Conservation (phyloP, 2,329 filamentous ascomycete species). For the Diaporthe sp. region DNA sequence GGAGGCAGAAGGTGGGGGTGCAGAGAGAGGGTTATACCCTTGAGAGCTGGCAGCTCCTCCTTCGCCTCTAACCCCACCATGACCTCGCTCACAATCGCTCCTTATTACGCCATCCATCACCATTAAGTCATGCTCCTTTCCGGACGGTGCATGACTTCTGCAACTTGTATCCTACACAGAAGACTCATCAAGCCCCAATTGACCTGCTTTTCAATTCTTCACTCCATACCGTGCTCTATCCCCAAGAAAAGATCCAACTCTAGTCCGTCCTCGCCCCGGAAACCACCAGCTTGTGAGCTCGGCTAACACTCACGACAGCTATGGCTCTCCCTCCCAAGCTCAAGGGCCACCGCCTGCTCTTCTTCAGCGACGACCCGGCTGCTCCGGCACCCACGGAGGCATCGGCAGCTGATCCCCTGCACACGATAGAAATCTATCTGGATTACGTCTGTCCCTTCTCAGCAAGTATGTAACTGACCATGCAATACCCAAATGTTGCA, state of each 20-base stretch:
- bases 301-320: slow-evolving; percentile 28
- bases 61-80: slow-evolving; percentile 13
- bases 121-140: slow-evolving; percentile 30
- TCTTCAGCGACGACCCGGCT: slow-evolving; percentile 54
- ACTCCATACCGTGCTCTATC: background rate
- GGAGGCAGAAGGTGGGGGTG: no score
- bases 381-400: slow-evolving; percentile 52
- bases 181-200: background rate
- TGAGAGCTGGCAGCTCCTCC: background rate
- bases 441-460: slow-evolving; percentile 90
- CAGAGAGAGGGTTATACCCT: background rate
- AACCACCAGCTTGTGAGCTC: background rate
- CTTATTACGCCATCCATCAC: slow-evolving; percentile 27
- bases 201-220: background rate
- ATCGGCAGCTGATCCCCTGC: slow-evolving; percentile 57
- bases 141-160: background rate
- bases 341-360: slow-evolving; percentile 76
- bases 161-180: background rate
- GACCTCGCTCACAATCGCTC: slow-evolving; percentile 15
- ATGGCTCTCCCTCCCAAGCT: slow-evolving; percentile 87
- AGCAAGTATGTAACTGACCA: slow-evolving; percentile 51
- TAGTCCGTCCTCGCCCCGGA: slow-evolving; percentile 15
- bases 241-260: slow-evolving; percentile 5
- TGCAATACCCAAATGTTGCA: background rate
- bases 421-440: slow-evolving; percentile 78